Conservation (phyloP, 345 rosid genomes). For the Hevea brasiliensis region DNA sequence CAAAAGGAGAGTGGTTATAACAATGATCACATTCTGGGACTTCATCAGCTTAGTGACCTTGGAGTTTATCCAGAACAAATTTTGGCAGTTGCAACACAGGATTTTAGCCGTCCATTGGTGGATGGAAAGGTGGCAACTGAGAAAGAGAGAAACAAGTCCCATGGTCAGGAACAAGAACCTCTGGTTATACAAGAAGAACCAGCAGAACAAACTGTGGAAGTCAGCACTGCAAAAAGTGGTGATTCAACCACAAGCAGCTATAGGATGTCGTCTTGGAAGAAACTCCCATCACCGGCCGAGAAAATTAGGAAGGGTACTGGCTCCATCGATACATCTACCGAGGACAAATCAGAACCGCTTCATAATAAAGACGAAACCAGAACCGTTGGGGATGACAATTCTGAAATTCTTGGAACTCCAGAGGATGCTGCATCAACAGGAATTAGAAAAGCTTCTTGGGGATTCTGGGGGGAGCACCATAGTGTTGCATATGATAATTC, state of each 20-base stretch:
- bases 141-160: slow-evolving; percentile 46
- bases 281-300: slow-evolving; percentile 75
- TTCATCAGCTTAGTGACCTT: slow-evolving; percentile 86
- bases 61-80: slow-evolving; percentile 87
- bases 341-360: slow-evolving; percentile 43
- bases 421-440: slow-evolving; percentile 49
- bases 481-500: slow-evolving; percentile 67
- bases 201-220: slow-evolving; percentile 45
- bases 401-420: slow-evolving; percentile 50
- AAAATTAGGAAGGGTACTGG: slow-evolving; percentile 54
- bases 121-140: slow-evolving; percentile 40
- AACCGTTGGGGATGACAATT: slow-evolving; percentile 42
- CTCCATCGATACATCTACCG: slow-evolving; percentile 45
- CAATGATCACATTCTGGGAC: slow-evolving; percentile 69
- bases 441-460: slow-evolving; percentile 55
- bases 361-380: slow-evolving; percentile 41
- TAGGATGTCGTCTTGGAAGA: slow-evolving; percentile 96
- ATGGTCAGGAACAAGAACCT: slow-evolving; percentile 33
- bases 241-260: slow-evolving; percentile 73
- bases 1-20: slow-evolving; percentile 88
- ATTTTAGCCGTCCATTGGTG: slow-evolving; percentile 44
- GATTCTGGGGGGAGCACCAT: slow-evolving; percentile 63
- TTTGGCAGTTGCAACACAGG: slow-evolving; percentile 54
- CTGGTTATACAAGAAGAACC: slow-evolving; percentile 36
- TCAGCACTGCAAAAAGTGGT: slow-evolving; percentile 64